A percentile compares a stretch with the other conserved stretches of the same genome.
phyloP scores from a whole-genome alignment of 192 early-diverging fungal genomes.

The Thamnidium elegans region DNA sequence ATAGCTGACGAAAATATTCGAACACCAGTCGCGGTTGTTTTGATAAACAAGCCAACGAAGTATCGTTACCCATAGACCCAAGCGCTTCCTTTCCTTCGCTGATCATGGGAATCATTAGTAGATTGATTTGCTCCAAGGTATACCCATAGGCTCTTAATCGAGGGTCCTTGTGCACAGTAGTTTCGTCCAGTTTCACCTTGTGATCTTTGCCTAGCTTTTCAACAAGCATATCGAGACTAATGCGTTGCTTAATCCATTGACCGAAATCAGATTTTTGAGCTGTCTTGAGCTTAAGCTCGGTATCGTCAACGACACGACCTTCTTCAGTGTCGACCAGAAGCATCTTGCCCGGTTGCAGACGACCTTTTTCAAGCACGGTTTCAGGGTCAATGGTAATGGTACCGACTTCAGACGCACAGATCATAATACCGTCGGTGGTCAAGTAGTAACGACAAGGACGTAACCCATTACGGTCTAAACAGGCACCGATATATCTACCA shows the following conservation, averaged over 20 bases:
- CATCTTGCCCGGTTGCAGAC: constrained; percentile 95
- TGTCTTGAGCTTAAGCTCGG: constrained; percentile 79
- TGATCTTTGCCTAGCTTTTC: constrained; percentile 34
- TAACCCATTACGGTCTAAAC: constrained; percentile 96
- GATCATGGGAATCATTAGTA: constrained; percentile 86
- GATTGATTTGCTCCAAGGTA: constrained; percentile 89
- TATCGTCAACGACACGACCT: constrained; percentile 88
- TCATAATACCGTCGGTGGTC: constrained; percentile 90
- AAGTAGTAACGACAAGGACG: constrained; percentile 98
- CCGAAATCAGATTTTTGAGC: constrained; percentile 70
- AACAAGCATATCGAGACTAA: constrained; percentile 64
- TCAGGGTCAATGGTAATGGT: constrained; percentile 81
- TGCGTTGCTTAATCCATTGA: constrained; percentile 85
- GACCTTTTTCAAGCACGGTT: constrained; percentile 82
- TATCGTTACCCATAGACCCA: constrained; percentile 98
- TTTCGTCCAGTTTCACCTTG: constrained; percentile 52
- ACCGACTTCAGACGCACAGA: constrained; percentile 97
- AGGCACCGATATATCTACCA: constrained; percentile 96
- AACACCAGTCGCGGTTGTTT: constrained; percentile 84
- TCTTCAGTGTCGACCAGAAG: constrained; percentile 92
- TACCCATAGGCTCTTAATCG: constrained; percentile 86
- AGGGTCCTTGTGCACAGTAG: constrained; percentile 68
- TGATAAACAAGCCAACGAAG: constrained; percentile 90
- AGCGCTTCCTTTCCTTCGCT: constrained; percentile 91
- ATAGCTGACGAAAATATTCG: constrained; percentile 97